Evolutionary conservation across 441 rosid genomes (phyloP).

Genomic region (Corymbia citriodora): DNA sequence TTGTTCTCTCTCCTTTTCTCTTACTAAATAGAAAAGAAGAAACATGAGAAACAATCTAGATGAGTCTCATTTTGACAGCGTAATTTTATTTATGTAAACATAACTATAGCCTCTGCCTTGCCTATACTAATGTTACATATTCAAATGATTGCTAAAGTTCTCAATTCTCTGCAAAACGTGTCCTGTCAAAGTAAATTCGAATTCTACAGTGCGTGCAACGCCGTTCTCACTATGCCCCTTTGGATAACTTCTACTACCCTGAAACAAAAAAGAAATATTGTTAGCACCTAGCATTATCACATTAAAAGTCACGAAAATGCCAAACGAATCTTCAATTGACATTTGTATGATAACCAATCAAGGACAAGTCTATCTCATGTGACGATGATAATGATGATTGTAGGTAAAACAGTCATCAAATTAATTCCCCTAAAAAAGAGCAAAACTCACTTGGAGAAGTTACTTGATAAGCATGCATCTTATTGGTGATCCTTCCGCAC

Average conservation of each 20-base stretch:
- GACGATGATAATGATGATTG: fast-evolving
- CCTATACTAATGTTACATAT: background rate
- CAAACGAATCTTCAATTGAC: background rate
- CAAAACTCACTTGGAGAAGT: background rate
- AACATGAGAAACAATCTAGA: background rate
- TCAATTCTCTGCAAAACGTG: background rate
- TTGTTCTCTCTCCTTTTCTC: no score
- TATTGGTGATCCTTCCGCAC: background rate
- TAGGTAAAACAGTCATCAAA: background rate
- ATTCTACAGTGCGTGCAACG: background rate
- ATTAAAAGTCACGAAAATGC: background rate
- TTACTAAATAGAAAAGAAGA: no score
- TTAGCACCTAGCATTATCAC: background rate
- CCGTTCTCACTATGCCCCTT: background rate
- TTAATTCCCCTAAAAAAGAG: background rate
- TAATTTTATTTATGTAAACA: no score
- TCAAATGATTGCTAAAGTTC: no score
- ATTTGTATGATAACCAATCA: background rate
- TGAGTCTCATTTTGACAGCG: background rate
- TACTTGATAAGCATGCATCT: background rate
- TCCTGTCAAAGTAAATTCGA: background rate
- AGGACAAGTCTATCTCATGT: background rate
- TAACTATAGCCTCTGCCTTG: background rate
- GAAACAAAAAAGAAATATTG: background rate
- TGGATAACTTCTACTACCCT: background rate